phyloP scores from a whole-genome alignment of 495 filamentous ascomycete genomes.

The Polyplosphaeria fusca region DNA sequence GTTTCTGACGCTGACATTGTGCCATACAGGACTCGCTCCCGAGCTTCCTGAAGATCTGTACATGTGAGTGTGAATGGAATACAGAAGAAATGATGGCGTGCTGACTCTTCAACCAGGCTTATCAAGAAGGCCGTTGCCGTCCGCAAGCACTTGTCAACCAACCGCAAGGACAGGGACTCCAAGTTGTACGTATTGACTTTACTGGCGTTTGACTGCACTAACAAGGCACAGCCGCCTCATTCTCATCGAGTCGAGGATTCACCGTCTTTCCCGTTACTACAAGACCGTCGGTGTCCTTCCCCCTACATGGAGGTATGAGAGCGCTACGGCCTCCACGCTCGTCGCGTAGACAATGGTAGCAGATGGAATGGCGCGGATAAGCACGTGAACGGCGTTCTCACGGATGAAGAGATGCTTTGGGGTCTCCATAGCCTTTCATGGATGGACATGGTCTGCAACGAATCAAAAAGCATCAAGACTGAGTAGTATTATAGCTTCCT shows the following conservation, averaged over 20 bases:
- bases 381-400: constrained; percentile 23
- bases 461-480: constrained; percentile 21
- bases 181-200: constrained; percentile 60
- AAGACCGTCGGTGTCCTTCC: constrained; percentile 98
- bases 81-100: background rate
- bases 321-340: constrained; percentile 51
- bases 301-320: constrained; percentile 92
- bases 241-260: constrained; percentile 99
- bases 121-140: constrained; percentile 95
- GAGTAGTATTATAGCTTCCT: background rate
- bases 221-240: constrained; percentile 69
- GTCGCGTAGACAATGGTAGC: constrained; percentile 53
- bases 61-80: background rate
- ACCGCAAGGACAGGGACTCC: constrained; percentile 99
- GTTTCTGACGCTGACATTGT: constrained; percentile 93
- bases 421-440: constrained; percentile 11
- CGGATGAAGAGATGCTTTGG: constrained; percentile 25
- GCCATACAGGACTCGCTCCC: constrained; percentile 93
- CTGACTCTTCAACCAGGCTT: constrained; percentile 62
- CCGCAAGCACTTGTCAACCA: constrained; percentile 99
- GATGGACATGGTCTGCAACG: constrained; percentile 20
- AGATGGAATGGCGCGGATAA: constrained; percentile 4
- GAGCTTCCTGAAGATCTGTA: constrained; percentile 92
- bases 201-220: background rate
- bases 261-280: constrained; percentile 96